These are phyloP conservation scores for Fusarium pseudograminearum DNA, from an alignment of 2,329 filamentous ascomycete species.

Conservation along the genomic window DNA sequence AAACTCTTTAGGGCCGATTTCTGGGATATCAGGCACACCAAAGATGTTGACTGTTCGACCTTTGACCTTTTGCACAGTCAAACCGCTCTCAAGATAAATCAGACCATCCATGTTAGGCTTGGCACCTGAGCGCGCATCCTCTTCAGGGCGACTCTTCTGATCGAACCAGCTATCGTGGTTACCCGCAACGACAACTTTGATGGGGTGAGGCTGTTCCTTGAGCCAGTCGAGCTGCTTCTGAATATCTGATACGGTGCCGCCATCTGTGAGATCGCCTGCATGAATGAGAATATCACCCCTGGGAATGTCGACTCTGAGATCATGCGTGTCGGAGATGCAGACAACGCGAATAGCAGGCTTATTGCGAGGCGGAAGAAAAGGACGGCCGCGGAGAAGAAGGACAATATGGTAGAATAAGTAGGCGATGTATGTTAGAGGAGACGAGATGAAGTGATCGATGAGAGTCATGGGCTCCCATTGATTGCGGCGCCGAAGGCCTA, in stretches of 20 bases:
- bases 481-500: conserved; percentile 62
- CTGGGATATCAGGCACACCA: conserved; percentile 84
- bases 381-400: conserved; percentile 74
- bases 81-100: conserved; percentile 79
- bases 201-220: conserved; percentile 74
- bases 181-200: conserved; percentile 86
- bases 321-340: conserved; percentile 92
- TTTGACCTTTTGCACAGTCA: conserved; percentile 72
- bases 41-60: conserved; percentile 72
- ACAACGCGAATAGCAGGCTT: conserved; percentile 77
- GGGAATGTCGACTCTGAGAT: conserved; percentile 71
- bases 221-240: conserved; percentile 91
- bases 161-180: conserved; percentile 94
- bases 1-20: conserved; percentile 76
- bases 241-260: conserved; percentile 77
- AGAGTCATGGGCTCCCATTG: conserved; percentile 64
- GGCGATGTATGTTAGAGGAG: conserved; percentile 74
- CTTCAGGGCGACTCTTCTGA: conserved; percentile 66
- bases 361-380: conserved; percentile 68
- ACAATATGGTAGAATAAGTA: conserved; percentile 73
- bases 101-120: conserved; percentile 75
- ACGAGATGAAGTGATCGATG: conserved; percentile 73
- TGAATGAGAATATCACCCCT: conserved; percentile 89
- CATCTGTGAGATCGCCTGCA: conserved; percentile 84
- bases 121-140: conserved; percentile 65